Percentiles rank a stretch among this genome's conserved stretches.
Evolutionary conservation across 768 basidiomycete species (phyloP).

Genomic region (Phylloporus arenicola): DNA sequence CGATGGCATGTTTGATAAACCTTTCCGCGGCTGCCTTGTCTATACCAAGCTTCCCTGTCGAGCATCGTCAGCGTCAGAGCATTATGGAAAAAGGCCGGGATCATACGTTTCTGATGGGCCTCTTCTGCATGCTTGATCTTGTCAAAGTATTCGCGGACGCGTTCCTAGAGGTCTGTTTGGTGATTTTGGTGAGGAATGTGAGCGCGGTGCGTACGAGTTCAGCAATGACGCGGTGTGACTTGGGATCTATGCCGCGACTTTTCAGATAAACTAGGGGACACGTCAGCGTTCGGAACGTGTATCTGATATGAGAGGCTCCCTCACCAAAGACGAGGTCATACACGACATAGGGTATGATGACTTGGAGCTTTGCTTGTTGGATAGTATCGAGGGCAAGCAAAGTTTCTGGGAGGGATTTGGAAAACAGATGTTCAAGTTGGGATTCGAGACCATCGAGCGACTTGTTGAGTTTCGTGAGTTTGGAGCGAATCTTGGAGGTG

Average conservation of each 20-base stretch:
- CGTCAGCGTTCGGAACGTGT: neutral
- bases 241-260: conserved; percentile 73
- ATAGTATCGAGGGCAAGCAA: conserved; percentile 60
- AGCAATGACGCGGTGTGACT: conserved; percentile 66
- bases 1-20: conserved; percentile 81
- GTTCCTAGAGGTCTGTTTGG: conserved; percentile 42
- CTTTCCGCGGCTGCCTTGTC: conserved; percentile 77
- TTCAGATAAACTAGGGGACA: conserved; percentile 68
- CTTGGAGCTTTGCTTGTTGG: conserved; percentile 79
- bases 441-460: conserved; percentile 70
- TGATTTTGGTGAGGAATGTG: neutral
- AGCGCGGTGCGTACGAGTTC: conserved; percentile 38
- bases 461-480: conserved; percentile 43
- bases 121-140: conserved; percentile 77
- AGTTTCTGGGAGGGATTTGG: conserved; percentile 64
- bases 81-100: neutral
- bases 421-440: conserved; percentile 59
- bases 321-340: conserved; percentile 84
- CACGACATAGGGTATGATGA: conserved; percentile 71
- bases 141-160: conserved; percentile 75
- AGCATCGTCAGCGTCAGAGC: neutral
- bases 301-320: conserved; percentile 18
- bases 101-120: conserved; percentile 42
- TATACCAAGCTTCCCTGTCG: conserved; percentile 41
- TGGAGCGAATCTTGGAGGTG: conserved; percentile 32